A percentile compares a stretch with the other conserved stretches of the same genome.
phyloP scores from a whole-genome alignment of 305 asterid genomes.

The Euphrasia arctica region DNA sequence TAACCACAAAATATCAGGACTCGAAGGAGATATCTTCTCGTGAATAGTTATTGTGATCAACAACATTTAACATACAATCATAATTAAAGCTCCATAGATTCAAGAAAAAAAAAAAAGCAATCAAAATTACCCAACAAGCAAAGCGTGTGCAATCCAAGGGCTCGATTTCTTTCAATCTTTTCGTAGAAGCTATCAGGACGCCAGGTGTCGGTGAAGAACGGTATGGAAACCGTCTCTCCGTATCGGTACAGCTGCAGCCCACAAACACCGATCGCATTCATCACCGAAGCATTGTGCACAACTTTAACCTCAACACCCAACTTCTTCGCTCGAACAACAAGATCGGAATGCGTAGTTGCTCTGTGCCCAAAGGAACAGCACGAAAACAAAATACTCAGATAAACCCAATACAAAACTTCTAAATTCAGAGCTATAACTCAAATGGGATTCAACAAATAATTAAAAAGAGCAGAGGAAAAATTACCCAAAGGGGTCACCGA shows the following conservation, averaged over 20 bases:
- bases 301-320: constrained; percentile 74
- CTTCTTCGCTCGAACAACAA: constrained; percentile 87
- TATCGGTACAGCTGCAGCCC: constrained; percentile 88
- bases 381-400: background rate
- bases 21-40: too few species aligned
- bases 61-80: too few species aligned
- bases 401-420: constrained; percentile 2
- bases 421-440: constrained; percentile 7
- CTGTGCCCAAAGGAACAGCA: constrained; percentile 35
- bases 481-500: constrained; percentile 96
- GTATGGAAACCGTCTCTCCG: constrained; percentile 87
- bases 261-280: constrained; percentile 92
- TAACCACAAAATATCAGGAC: background rate
- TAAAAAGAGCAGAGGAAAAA: constrained; percentile 4
- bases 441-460: constrained; percentile 3
- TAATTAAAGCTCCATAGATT: too few species aligned
- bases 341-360: constrained; percentile 93
- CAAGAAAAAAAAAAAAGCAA: background rate
- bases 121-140: constrained; percentile 65
- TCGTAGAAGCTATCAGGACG: constrained; percentile 95
- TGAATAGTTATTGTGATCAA: too few species aligned
- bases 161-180: constrained; percentile 60
- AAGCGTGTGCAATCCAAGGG: constrained; percentile 78
- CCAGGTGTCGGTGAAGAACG: constrained; percentile 93
- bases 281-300: constrained; percentile 88